phyloP scores from a whole-genome alignment of 495 filamentous ascomycete species.

The Evansstolkia leycettana region DNA sequence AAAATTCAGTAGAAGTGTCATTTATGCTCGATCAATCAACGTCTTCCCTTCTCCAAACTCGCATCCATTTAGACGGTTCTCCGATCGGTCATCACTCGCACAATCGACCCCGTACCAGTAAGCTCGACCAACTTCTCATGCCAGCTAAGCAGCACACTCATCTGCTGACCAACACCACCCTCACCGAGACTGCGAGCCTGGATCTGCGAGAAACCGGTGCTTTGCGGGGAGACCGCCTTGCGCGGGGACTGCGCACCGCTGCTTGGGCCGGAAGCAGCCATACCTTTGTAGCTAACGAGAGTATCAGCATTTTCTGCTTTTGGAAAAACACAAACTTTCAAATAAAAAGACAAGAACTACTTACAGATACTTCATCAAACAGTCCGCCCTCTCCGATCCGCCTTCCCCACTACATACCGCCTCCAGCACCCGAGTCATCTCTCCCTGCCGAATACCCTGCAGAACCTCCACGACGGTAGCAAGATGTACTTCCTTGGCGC shows the following conservation, averaged over 20 bases:
- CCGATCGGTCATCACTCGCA: conserved; percentile 84
- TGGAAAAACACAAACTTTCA: not conserved
- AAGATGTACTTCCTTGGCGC: conserved; percentile 74
- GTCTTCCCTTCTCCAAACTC: not conserved
- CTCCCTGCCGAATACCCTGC: conserved; percentile 78
- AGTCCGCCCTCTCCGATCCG: conserved; percentile 52
- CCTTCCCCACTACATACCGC: conserved; percentile 58
- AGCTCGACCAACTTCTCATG: conserved; percentile 92
- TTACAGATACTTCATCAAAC: conserved; percentile 42
- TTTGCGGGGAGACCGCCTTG: conserved; percentile 57
- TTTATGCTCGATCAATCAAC: too few relatives aligned
- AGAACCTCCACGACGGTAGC: conserved; percentile 76
- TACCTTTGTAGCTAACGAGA: conserved; percentile 62
- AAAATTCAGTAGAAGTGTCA: too few relatives aligned
- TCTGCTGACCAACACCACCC: conserved; percentile 71
- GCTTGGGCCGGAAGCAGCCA: conserved; percentile 40
- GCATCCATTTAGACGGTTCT: conserved; percentile 46
- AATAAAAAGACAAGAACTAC: conserved; percentile 10
- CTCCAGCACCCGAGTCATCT: conserved; percentile 76
- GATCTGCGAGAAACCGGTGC: conserved; percentile 79
- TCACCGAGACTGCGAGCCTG: conserved; percentile 53
- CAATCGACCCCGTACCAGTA: conserved; percentile 75
- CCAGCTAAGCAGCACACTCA: conserved; percentile 92
- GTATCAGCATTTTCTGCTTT: not conserved
- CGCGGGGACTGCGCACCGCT: conserved; percentile 26